These are phyloP conservation scores for Crithidia brevicula DNA, from an alignment of 208 protist species.

Conservation along the genomic window DNA sequence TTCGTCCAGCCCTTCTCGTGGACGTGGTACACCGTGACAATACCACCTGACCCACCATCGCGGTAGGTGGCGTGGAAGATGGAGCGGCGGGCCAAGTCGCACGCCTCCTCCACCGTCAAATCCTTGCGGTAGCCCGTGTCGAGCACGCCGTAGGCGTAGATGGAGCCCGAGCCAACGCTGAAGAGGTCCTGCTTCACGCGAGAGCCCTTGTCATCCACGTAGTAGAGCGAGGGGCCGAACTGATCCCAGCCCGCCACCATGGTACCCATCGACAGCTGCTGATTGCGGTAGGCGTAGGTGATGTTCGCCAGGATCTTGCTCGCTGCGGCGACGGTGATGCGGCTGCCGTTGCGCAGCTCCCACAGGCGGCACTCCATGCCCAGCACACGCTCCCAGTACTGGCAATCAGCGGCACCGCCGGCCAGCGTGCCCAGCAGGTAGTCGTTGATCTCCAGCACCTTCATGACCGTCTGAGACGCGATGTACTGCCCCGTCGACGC, in stretches of 20 bases:
- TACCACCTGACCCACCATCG: conserved; percentile 98
- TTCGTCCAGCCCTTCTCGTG: conserved; percentile 95
- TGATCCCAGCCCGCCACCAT: conserved; percentile 98
- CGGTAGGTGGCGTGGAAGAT: conserved; percentile 99
- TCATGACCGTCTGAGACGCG: conserved; percentile 99
- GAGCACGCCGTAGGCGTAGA: conserved; percentile 99
- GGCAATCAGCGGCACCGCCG: conserved; percentile 99
- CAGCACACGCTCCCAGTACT: conserved; percentile 99
- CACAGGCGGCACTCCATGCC: conserved; percentile 94
- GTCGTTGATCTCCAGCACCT: conserved; percentile 99
- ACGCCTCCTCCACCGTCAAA: conserved; percentile 97
- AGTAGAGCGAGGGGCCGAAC: conserved; percentile 98
- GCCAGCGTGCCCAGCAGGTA: conserved; percentile 99
- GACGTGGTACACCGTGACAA: conserved; percentile 97
- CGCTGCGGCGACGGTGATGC: conserved; percentile 98
- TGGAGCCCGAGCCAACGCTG: conserved; percentile 99
- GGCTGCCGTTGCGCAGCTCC: conserved; percentile 95
- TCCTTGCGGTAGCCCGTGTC: conserved; percentile 96
- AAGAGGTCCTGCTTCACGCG: conserved; percentile 98
- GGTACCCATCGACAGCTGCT: conserved; percentile 98
- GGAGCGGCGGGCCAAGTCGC: conserved; percentile 97
- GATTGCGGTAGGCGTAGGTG: conserved; percentile 98
- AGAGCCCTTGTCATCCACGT: conserved; percentile 99
- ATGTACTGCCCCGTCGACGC: conserved; percentile 99
- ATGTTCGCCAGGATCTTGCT: conserved; percentile 99